Evolutionary conservation across 306 rosid genomes (phyloP), one percentile per base, ranked within the genome.

Genomic region (Prunus armeniaca): DNA sequence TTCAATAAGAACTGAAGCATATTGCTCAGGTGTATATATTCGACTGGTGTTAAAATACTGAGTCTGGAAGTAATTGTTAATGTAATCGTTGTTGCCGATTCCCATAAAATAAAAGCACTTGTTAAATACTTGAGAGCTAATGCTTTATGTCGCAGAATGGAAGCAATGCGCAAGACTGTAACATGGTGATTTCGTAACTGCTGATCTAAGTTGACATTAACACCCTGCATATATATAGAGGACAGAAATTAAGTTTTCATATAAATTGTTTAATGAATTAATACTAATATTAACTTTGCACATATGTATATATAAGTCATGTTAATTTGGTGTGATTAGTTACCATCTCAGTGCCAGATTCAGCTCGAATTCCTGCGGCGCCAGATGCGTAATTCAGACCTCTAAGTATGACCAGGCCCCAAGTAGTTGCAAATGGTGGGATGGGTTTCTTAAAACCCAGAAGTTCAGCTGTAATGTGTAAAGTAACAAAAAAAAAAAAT

Each of bases 321-420:
- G 19, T 24, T 60, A 38, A 38, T 24, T 20, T 22, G 30, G 19
- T 10, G 50, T 9, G 67, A 62, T 25, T 5, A 15, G 6, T 49
- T 74, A 81, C 84, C 80, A 76, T 1, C 30, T 80, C 82, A 2
- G 3, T n/a, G 3, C 96, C 96, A 0, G 87, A 80, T 49, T 87
- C 89, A 0, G 8, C 7, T 49, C 78, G 83, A 65, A 93, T 89
- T 17, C 97, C 96, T 1, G 94, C 78, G 27, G 74, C 46, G 2
- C 92, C 97, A 0, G 97, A 93, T 56, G 97, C 97, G 67, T 93
- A 90, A 64, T 93, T 92, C 27, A 87, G 91, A 18, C 97, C 96
- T 58, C 51, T 3, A 15, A 79, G 51, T 66, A 87, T 83, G 24
- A 80, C 68, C 2, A 49, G 6, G 70, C 46, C 84, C 0, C 2